Evolutionary conservation across 2,329 filamentous ascomycete genomes (phyloP), one percentile per base, ranked within the genome.

Genomic region (Colletotrichum sp.): DNA sequence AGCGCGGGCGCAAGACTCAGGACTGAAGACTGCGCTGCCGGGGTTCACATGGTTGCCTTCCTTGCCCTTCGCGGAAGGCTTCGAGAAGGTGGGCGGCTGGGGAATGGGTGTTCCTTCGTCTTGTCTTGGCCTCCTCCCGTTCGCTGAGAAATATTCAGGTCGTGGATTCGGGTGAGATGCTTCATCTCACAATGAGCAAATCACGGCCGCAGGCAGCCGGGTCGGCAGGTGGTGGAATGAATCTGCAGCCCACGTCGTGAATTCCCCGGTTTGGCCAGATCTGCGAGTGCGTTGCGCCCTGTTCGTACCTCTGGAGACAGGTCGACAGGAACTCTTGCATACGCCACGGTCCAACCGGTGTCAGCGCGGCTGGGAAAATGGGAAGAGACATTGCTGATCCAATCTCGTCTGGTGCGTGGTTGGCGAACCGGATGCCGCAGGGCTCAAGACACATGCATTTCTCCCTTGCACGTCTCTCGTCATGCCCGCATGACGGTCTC

Each of bases 1-100:
- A 77, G 75, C 72, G 75, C 72, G 75, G 75, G 75, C 75, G 75
- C 63, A 75, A 68, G 72, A 48, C 72, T 75, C 67, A 75, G 75
- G 39, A 70, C 67, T 67, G 63, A 71, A 68, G 63, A 36, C 55
- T 32, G 57, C 16, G 18, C 32, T 57, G 30, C 32, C 13, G 57
- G 57, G 34, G 63, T 48, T 48, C 21, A 59, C 34, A 76, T 30
- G 70, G 57, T 59, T 34, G 66, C 21, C 21, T 18, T 30, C 39
- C 21, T 48, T 21, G 43, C 43, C 43, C 43, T 48, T 48, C 43
- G n/a, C n/a, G 43, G n/a, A 48, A 48, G 43, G 43, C 64, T 67
- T 67, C 64, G 48, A 21, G 64, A 67, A 67, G 64, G 48, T 61
- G 59, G 71, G 64, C 64, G 65, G 12, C 65, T 36, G 65, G 48